A percentile compares a stretch with the other conserved stretches of the same genome.
Conservation (phyloP, 352 stramenopile species). For the Phytophthora nicotianae region DNA sequence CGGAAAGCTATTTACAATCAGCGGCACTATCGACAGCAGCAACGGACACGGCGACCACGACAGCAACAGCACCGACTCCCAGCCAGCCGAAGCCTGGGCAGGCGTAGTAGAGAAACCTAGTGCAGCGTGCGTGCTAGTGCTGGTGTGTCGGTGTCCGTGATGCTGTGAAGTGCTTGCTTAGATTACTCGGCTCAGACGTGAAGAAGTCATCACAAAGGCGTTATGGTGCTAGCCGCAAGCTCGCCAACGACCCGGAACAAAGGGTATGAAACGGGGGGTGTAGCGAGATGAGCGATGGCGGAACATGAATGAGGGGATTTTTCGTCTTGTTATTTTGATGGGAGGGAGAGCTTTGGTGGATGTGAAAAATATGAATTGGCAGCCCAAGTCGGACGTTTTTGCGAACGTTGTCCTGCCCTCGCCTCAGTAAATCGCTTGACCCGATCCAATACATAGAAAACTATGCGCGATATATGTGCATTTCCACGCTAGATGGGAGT, state of each 20-base stretch:
- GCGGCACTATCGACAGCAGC: conserved; percentile 9
- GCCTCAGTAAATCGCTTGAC: conserved; percentile 16
- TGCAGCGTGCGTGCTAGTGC: conserved; percentile 16
- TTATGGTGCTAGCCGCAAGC: conserved; percentile 16
- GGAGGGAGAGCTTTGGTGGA: conserved; percentile 35
- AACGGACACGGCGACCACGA: conserved; percentile 19
- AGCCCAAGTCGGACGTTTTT: conserved; percentile 29
- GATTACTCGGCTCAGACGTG: conserved; percentile 29
- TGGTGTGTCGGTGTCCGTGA: conserved; percentile 20
- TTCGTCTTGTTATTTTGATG: conserved; percentile 47
- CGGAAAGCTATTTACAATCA: conserved; percentile 43
- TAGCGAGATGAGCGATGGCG: conserved; percentile 28
- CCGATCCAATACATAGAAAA: conserved; percentile 38
- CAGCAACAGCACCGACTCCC: conserved; percentile 20
- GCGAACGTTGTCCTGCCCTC: conserved; percentile 21
- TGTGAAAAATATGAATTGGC: conserved; percentile 56
- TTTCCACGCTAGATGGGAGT: conserved; percentile 13
- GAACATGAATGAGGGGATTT: conserved; percentile 23
- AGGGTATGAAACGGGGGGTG: conserved; percentile 17
- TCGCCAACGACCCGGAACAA: conserved; percentile 15
- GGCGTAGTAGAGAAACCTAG: conserved; percentile 30
- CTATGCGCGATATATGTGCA: conserved; percentile 27
- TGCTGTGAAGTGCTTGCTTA: conserved; percentile 35
- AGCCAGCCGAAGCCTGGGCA: conserved; percentile 21
- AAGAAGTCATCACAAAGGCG: conserved; percentile 19